These are phyloP conservation scores for Aspergillus sp. DNA, from an alignment of 2,329 filamentous ascomycete genomes.

Conservation along the genomic window DNA sequence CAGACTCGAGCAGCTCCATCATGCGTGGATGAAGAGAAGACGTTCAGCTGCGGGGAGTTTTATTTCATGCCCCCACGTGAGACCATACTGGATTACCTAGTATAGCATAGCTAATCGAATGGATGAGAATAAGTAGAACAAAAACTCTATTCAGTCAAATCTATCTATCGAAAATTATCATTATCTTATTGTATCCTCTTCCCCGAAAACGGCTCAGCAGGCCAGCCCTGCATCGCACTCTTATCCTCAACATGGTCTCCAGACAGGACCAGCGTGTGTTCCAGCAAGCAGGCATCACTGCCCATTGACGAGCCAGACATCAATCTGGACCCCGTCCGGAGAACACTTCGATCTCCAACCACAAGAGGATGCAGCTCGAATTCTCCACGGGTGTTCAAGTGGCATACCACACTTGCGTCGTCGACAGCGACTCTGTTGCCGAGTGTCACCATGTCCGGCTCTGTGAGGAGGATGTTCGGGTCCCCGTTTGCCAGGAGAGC, in stretches of 20 bases:
- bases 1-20: too few relatives aligned
- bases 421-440: conserved; percentile 39
- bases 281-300: conserved; percentile 53
- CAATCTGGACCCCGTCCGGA: conserved; percentile 53
- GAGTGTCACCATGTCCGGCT: conserved; percentile 54
- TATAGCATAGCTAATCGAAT: too few relatives aligned
- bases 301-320: conserved; percentile 56
- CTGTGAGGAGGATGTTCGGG: conserved; percentile 56
- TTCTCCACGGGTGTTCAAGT: conserved; percentile 58
- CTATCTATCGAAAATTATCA: too few relatives aligned
- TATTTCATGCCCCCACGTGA: too few relatives aligned
- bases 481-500: conserved; percentile 56
- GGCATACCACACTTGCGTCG: conserved; percentile 56
- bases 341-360: conserved; percentile 54
- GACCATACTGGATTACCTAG: too few relatives aligned
- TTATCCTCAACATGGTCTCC: conserved; percentile 56
- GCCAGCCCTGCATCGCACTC: conserved; percentile 57
- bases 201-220: conserved; percentile 37
- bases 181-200: neutral
- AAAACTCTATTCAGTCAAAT: too few relatives aligned
- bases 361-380: conserved; percentile 55
- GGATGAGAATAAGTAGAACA: too few relatives aligned
- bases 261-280: conserved; percentile 59
- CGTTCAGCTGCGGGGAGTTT: too few relatives aligned
- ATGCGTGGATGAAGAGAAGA: too few relatives aligned